These are phyloP conservation scores for Aspergillus affinis DNA, from an alignment of 495 filamentous ascomycete genomes.

Conservation along the genomic window DNA sequence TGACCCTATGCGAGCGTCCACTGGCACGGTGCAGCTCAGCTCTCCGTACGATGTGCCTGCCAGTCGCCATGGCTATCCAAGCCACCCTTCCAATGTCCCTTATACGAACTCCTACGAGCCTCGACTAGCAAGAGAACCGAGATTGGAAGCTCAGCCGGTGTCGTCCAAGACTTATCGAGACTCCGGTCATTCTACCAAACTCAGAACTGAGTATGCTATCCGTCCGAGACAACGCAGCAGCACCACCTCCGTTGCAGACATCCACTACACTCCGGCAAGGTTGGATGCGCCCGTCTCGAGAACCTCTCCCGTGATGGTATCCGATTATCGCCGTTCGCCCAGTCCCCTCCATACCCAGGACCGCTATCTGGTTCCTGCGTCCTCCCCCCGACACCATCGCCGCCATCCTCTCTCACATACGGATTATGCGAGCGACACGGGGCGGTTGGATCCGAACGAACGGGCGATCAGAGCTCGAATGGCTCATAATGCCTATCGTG, in stretches of 20 bases:
- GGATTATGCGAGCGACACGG: conserved; percentile 45
- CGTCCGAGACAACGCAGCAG: conserved; percentile 41
- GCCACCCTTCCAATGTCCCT: conserved; percentile 37
- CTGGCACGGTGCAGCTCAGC: conserved; percentile 43
- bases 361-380: conserved; percentile 29
- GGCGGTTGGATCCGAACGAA: conserved; percentile 23
- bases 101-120: conserved; percentile 32
- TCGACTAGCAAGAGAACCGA: conserved; percentile 25
- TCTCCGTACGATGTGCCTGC: conserved; percentile 37
- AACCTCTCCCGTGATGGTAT: conserved; percentile 29
- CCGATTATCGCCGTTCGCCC: conserved; percentile 27
- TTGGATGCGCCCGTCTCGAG: conserved; percentile 28
- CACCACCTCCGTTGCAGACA: conserved; percentile 34
- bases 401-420: conserved; percentile 35
- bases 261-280: conserved; percentile 25
- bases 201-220: conserved; percentile 45
- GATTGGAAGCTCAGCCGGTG: conserved; percentile 39
- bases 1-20: conserved; percentile 49
- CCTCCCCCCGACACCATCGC: conserved; percentile 26
- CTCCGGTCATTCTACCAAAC: conserved; percentile 31
- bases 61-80: conserved; percentile 27
- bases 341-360: conserved; percentile 34
- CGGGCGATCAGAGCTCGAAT: conserved; percentile 15
- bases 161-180: conserved; percentile 38
- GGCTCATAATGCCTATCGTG: conserved; percentile 24